Conservation (phyloP, 2,329 filamentous ascomycete genomes). For the Metarhizium guizhouense region DNA sequence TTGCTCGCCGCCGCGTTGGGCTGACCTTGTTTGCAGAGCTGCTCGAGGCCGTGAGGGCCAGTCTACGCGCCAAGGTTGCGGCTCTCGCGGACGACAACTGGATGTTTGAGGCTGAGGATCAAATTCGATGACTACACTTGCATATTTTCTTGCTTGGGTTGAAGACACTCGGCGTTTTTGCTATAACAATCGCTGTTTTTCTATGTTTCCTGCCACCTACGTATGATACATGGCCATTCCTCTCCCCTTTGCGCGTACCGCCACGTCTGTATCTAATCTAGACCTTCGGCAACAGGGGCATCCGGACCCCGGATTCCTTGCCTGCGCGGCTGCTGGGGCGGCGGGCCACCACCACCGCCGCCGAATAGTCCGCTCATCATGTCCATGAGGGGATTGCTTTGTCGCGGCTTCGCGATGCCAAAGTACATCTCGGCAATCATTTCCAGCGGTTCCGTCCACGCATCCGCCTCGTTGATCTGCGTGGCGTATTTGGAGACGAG, state of each 20-base stretch:
- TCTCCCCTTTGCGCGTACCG: neutral
- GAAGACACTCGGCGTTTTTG: neutral
- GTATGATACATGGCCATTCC: neutral
- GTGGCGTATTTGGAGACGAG: slow-evolving; percentile 72
- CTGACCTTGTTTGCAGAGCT: slow-evolving; percentile 42
- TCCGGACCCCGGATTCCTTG: slow-evolving; percentile 36
- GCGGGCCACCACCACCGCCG: slow-evolving; percentile 45
- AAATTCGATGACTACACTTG: slow-evolving; percentile 24
- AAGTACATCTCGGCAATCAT: slow-evolving; percentile 97
- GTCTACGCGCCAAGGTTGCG: slow-evolving; percentile 62
- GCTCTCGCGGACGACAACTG: slow-evolving; percentile 75
- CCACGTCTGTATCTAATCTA: slow-evolving; percentile 37
- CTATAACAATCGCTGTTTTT: neutral
- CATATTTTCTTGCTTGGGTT: slow-evolving; percentile 6
- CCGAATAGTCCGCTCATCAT: slow-evolving; percentile 97
- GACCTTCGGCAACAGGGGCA: slow-evolving; percentile 46
- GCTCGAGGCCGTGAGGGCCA: slow-evolving; percentile 59
- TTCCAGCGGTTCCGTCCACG: slow-evolving; percentile 76
- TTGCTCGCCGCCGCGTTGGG: too few relatives aligned
- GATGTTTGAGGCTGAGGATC: slow-evolving; percentile 74
- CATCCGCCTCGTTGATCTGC: slow-evolving; percentile 66
- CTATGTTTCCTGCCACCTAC: neutral
- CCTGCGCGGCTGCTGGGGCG: slow-evolving; percentile 26
- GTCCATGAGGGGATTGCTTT: slow-evolving; percentile 88
- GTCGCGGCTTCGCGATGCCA: slow-evolving; percentile 75